Base-by-base conservation (phyloP, 2,329 filamentous ascomycete species). In the Sporothrix mexicana region DNA sequence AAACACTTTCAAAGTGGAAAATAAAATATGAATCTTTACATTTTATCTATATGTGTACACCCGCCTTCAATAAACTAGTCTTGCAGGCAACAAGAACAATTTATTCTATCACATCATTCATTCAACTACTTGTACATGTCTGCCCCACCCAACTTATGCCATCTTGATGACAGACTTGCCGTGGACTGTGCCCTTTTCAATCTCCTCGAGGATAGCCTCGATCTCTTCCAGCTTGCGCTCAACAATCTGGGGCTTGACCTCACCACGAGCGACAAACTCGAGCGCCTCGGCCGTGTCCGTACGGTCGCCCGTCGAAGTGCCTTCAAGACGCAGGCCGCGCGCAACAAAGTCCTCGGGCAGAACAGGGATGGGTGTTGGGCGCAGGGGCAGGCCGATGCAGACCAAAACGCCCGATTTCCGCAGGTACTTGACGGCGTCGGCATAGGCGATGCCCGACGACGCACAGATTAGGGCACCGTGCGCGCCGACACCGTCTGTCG, bases 391-490 rank as follows among this genome's bases (percentile, higher is more conserved):
- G 77, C 90, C 90, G 75, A 92, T 91, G 78, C 88, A 89, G 73
- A 92, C 85, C 77, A 92, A 87, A 8, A 86, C 85, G 57, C 90
- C 90, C 69, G 87, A 86, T 10, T 89, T 85, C 57, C 89, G 87
- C 72, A 91, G 86, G 79, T 91, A 92, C 79, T 81, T 67, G 25
- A 69, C 85, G 36, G 90, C 90, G 80, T 92, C 90, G 81, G 91
- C 88, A 85, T 92, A 92, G 25, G 90, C 69, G 15, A 89, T 82
- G 88, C 89, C 83, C 91, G 90, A 77, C 84, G 86, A 71, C 88
- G 89, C 62, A 90, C 90, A 85, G 25, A 92, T 82, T 75, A 92
- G 83, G 73, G 91, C 90, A 4, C 89, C 90, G 76, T 92, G 90
- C 0, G 81, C 82, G 4, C 73, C 76, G 0, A 74, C 75, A 0